phyloP scores from a whole-genome alignment of 768 basidiomycete genomes.

The Kwoniella botswanensis region DNA sequence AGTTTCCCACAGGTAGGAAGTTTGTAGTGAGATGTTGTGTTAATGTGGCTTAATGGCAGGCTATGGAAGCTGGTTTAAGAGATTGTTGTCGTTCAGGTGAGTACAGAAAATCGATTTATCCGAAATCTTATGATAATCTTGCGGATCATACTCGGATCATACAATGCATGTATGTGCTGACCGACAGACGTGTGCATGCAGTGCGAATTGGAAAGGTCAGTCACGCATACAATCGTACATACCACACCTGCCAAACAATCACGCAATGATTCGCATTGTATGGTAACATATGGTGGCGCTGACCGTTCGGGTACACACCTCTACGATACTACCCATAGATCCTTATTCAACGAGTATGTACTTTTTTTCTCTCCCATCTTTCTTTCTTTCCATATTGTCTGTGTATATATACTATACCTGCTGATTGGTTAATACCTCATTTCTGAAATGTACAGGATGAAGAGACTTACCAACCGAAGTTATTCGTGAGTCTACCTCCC shows the following conservation, averaged over 20 bases:
- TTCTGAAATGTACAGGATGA: slow-evolving; percentile 71
- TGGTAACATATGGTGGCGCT: background rate
- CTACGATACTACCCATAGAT: slow-evolving; percentile 61
- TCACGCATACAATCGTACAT: background rate
- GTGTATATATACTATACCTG: background rate
- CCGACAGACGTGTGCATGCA: background rate
- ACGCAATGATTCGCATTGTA: slow-evolving; percentile 10
- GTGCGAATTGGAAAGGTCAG: slow-evolving; percentile 80
- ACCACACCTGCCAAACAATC: slow-evolving; percentile 2
- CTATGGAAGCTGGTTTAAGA: slow-evolving; percentile 95
- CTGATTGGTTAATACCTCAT: background rate
- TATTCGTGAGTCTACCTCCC: slow-evolving; percentile 64
- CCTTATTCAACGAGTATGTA: slow-evolving; percentile 86
- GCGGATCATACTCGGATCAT: too few species aligned
- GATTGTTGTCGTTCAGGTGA: slow-evolving; percentile 79
- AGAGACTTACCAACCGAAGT: slow-evolving; percentile 87
- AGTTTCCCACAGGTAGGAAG: slow-evolving; percentile 4
- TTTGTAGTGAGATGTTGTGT: slow-evolving; percentile 1
- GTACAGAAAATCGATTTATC: background rate
- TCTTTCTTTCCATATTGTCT: background rate
- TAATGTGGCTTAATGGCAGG: slow-evolving; percentile 61
- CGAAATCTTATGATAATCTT: too few species aligned
- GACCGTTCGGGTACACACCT: slow-evolving; percentile 18
- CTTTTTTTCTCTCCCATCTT: background rate
- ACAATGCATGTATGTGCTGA: too few species aligned